These are phyloP conservation scores for Candida nitratophila DNA, from an alignment of 805 yeast species.

Conservation along the genomic window DNA sequence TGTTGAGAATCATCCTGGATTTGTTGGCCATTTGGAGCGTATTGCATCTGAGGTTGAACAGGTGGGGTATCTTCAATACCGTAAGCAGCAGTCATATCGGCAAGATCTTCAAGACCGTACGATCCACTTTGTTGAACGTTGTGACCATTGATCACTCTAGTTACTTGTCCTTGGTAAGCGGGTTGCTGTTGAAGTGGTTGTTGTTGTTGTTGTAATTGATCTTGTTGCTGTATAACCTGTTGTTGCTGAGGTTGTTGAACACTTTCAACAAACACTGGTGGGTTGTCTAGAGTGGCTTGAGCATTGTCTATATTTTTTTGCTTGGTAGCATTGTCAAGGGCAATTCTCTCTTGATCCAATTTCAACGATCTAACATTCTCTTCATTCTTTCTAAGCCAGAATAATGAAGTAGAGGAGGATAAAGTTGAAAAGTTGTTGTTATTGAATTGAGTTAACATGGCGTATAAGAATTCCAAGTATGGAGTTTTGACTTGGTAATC, in stretches of 20 bases:
- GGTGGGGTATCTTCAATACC: constrained; percentile 20
- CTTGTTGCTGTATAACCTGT: constrained; percentile 17
- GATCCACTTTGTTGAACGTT: constrained; percentile 15
- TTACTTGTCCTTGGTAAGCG: constrained; percentile 1
- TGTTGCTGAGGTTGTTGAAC: constrained; percentile 8
- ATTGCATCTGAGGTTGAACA: constrained; percentile 9
- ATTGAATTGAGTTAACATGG: constrained; percentile 60
- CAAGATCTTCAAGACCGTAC: constrained; percentile 24
- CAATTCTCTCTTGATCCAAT: constrained; percentile 18
- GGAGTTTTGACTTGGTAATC: constrained; percentile 84
- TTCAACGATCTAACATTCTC: constrained; percentile 21
- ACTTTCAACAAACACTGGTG: neutral
- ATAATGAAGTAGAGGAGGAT: constrained; percentile 21
- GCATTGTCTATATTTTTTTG: constrained; percentile 18
- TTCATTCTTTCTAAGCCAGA: constrained; percentile 27
- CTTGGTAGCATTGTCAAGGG: constrained; percentile 19
- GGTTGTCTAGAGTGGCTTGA: constrained; percentile 18
- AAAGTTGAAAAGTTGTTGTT: constrained; percentile 38
- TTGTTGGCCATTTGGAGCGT: constrained; percentile 12
- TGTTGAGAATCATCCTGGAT: constrained; percentile 1
- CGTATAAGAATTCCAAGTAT: constrained; percentile 80
- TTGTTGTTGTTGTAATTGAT: constrained; percentile 9
- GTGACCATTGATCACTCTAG: neutral
- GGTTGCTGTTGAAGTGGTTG: constrained; percentile 5
- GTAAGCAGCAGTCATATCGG: constrained; percentile 24